A percentile compares a stretch with the other conserved stretches of the same genome.
Conservation (phyloP, 2,329 filamentous ascomycete species). For the Calonectria leucothoes region DNA sequence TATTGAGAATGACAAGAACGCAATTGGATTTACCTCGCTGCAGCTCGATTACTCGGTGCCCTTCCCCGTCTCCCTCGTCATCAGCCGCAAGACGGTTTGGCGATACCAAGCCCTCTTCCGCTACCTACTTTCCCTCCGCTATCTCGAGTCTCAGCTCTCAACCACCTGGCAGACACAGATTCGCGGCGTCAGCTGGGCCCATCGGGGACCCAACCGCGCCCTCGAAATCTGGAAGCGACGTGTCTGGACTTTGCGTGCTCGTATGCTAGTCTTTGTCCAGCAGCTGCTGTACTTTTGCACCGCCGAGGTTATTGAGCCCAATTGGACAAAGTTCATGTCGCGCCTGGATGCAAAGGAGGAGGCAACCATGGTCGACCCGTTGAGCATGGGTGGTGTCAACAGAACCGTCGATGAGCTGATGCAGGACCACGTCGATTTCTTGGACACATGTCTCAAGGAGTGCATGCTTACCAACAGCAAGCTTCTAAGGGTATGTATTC, state of each 20-base stretch:
- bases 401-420: slow-evolving; percentile 96
- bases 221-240: slow-evolving; percentile 94
- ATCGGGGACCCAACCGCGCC: slow-evolving; percentile 77
- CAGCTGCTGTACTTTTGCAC: slow-evolving; percentile 98
- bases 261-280: slow-evolving; percentile 98
- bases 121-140: slow-evolving; percentile 88
- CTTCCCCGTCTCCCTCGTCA: slow-evolving; percentile 94
- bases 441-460: slow-evolving; percentile 97
- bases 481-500: slow-evolving; percentile 78
- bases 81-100: slow-evolving; percentile 96
- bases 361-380: slow-evolving; percentile 30
- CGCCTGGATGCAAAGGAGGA: slow-evolving; percentile 75
- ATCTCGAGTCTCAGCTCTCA: slow-evolving; percentile 88
- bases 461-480: slow-evolving; percentile 99
- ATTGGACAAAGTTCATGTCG: slow-evolving; percentile 96
- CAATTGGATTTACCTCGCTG: slow-evolving; percentile 89
- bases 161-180: slow-evolving; percentile 92
- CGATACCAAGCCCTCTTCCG: slow-evolving; percentile 96
- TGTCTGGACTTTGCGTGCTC: slow-evolving; percentile 89
- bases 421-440: slow-evolving; percentile 98
- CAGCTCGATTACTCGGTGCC: slow-evolving; percentile 95
- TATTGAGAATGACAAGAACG: slow-evolving; percentile 86
- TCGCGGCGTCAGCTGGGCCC: slow-evolving; percentile 83
- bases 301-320: slow-evolving; percentile 95
- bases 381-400: slow-evolving; percentile 49